phyloP scores from a whole-genome alignment of 2,329 filamentous ascomycete species.

The Microdochium nivale region DNA sequence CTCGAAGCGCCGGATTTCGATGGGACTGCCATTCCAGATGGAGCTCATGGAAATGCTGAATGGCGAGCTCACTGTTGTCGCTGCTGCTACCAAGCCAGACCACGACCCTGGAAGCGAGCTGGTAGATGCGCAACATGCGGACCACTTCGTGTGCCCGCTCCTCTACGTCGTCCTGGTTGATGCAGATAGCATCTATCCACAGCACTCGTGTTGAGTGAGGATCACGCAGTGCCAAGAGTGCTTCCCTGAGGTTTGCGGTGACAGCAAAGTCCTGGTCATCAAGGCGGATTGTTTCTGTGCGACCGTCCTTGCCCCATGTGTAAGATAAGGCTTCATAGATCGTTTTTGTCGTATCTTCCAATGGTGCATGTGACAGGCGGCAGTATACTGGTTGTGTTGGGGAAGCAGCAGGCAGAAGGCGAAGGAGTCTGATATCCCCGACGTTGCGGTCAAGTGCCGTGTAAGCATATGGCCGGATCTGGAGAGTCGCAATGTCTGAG shows the following conservation, averaged over 20 bases:
- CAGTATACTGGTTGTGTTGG: background rate
- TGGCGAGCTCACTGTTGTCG: background rate
- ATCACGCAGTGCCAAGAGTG: background rate
- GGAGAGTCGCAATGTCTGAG: too few species aligned
- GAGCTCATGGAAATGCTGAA: background rate
- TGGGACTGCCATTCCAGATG: background rate
- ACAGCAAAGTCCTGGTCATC: background rate
- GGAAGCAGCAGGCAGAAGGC: background rate
- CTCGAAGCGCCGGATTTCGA: background rate
- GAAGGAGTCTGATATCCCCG: background rate
- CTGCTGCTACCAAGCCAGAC: conserved; percentile 7
- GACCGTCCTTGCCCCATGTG: background rate
- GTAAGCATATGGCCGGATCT: background rate
- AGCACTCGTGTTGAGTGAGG: background rate
- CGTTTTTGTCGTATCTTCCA: background rate
- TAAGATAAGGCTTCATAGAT: background rate
- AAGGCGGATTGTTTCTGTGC: background rate
- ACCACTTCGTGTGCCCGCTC: conserved; percentile 8
- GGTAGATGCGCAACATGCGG: conserved; percentile 10
- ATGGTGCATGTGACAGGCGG: background rate
- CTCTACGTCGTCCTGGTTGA: conserved; percentile 6
- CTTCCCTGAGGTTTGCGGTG: background rate
- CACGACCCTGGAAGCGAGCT: conserved; percentile 4
- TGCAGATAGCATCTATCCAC: conserved; percentile 4
- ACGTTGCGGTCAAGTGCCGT: background rate